Percentiles rank a stretch among this genome's conserved stretches.
Evolutionary conservation across 495 filamentous ascomycete genomes (phyloP).

Genomic region (Penicillium fimorum): DNA sequence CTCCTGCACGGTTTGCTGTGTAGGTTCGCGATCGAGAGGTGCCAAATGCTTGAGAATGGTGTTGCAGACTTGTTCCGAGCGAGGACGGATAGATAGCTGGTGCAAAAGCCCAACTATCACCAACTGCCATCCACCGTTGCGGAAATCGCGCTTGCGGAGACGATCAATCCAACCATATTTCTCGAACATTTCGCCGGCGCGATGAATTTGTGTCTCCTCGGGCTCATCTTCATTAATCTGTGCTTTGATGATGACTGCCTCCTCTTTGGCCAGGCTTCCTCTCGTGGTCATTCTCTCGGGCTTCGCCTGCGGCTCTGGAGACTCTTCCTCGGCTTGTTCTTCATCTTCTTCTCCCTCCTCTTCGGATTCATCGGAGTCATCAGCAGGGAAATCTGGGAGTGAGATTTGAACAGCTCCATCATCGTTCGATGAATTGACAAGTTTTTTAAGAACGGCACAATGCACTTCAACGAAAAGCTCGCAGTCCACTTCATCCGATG

Average conservation of each 20-base stretch:
- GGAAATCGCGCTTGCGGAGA: slow-evolving; percentile 78
- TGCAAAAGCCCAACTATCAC: slow-evolving; percentile 85
- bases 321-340: slow-evolving; percentile 36
- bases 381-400: slow-evolving; percentile 71
- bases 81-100: slow-evolving; percentile 74
- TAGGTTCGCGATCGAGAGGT: slow-evolving; percentile 70
- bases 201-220: slow-evolving; percentile 55
- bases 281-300: slow-evolving; percentile 75
- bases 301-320: slow-evolving; percentile 47
- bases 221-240: slow-evolving; percentile 31
- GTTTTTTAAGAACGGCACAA: slow-evolving; percentile 82
- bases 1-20: slow-evolving; percentile 63
- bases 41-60: slow-evolving; percentile 75
- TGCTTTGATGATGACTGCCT: slow-evolving; percentile 63
- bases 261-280: slow-evolving; percentile 78
- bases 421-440: slow-evolving; percentile 70
- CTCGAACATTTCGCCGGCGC: slow-evolving; percentile 70
- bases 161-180: slow-evolving; percentile 80
- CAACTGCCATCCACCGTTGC: slow-evolving; percentile 85
- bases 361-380: slow-evolving; percentile 60
- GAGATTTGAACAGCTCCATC: slow-evolving; percentile 76
- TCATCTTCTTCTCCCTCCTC: slow-evolving; percentile 55
- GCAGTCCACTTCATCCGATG: slow-evolving; percentile 74
- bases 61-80: slow-evolving; percentile 69
- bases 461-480: slow-evolving; percentile 89